These are phyloP conservation scores for Fusarium sp. DNA, from an alignment of 2,329 filamentous ascomycete genomes.

Conservation along the genomic window DNA sequence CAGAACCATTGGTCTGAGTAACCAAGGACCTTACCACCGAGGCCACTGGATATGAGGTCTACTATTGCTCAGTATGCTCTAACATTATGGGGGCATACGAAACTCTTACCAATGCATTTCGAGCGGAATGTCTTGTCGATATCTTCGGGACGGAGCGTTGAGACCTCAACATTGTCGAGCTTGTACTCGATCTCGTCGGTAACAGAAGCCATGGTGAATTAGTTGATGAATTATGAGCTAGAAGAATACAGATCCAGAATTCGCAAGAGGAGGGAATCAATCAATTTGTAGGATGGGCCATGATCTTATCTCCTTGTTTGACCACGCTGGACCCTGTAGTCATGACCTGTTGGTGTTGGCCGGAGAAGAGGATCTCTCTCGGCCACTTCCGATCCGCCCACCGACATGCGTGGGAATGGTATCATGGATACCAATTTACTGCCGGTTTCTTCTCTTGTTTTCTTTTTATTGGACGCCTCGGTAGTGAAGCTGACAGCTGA, in stretches of 20 bases:
- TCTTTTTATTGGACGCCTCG: slow-evolving; percentile 33
- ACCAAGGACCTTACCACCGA: slow-evolving; percentile 74
- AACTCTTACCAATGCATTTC: slow-evolving; percentile 69
- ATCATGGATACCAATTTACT: slow-evolving; percentile 25
- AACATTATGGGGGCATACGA: neutral
- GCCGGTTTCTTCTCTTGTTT: slow-evolving; percentile 7
- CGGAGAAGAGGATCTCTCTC: slow-evolving; percentile 48
- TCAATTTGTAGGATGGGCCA: neutral
- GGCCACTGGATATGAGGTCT: slow-evolving; percentile 72
- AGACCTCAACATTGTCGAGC: slow-evolving; percentile 67
- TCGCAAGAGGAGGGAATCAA: slow-evolving; percentile 3
- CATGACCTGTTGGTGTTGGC: slow-evolving; percentile 24
- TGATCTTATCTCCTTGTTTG: slow-evolving; percentile 41
- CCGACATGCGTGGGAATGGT: slow-evolving; percentile 13
- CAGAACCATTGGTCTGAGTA: slow-evolving; percentile 79
- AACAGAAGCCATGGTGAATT: slow-evolving; percentile 53
- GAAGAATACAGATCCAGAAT: neutral
- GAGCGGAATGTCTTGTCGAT: slow-evolving; percentile 74
- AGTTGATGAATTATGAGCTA: neutral
- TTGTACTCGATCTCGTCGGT: slow-evolving; percentile 66
- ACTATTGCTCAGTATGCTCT: slow-evolving; percentile 12
- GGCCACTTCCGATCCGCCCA: slow-evolving; percentile 52
- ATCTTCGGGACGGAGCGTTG: slow-evolving; percentile 63
- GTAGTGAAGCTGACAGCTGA: slow-evolving; percentile 12
- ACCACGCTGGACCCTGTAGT: slow-evolving; percentile 10